These are phyloP conservation scores for Citrus medica DNA, from an alignment of 345 rosid species.

Conservation along the genomic window DNA sequence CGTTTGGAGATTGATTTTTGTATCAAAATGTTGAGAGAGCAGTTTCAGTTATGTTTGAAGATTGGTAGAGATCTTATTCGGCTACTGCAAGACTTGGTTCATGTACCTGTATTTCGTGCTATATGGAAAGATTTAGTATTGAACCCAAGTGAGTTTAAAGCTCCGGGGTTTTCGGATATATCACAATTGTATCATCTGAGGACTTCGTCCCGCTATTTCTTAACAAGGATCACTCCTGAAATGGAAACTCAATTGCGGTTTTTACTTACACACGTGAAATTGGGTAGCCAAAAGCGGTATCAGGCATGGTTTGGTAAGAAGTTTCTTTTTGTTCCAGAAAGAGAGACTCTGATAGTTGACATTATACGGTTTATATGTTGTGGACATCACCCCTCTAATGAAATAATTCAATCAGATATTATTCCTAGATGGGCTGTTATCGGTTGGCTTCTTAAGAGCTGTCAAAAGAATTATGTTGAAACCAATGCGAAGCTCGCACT, in stretches of 20 bases:
- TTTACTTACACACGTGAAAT: slow-evolving; percentile 65
- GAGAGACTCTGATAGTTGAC: slow-evolving; percentile 59
- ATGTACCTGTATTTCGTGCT: slow-evolving; percentile 58
- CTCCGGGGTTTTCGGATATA: slow-evolving; percentile 40
- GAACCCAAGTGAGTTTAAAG: slow-evolving; percentile 39
- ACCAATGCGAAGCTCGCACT: slow-evolving; percentile 63
- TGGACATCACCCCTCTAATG: slow-evolving; percentile 63
- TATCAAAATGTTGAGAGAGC: slow-evolving; percentile 71
- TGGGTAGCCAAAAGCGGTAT: slow-evolving; percentile 71
- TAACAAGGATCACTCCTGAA: slow-evolving; percentile 62
- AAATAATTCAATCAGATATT: slow-evolving; percentile 52
- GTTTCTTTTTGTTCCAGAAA: slow-evolving; percentile 49
- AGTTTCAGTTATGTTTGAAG: slow-evolving; percentile 52
- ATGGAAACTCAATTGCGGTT: slow-evolving; percentile 75
- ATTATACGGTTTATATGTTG: slow-evolving; percentile 76
- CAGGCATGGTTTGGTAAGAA: slow-evolving; percentile 75
- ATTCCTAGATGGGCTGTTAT: slow-evolving; percentile 86
- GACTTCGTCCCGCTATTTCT: slow-evolving; percentile 64
- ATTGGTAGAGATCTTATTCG: slow-evolving; percentile 75
- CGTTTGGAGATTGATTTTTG: slow-evolving; percentile 63
- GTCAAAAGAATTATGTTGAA: slow-evolving; percentile 50
- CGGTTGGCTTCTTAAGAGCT: slow-evolving; percentile 68
- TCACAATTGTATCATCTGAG: slow-evolving; percentile 45
- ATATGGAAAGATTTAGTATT: slow-evolving; percentile 61
- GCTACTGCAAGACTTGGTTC: slow-evolving; percentile 71